Evolutionary conservation across 202 grass and related monocot species (phyloP), one percentile per base, ranked within the genome.

Genomic region (Brachypodium distachyon): DNA sequence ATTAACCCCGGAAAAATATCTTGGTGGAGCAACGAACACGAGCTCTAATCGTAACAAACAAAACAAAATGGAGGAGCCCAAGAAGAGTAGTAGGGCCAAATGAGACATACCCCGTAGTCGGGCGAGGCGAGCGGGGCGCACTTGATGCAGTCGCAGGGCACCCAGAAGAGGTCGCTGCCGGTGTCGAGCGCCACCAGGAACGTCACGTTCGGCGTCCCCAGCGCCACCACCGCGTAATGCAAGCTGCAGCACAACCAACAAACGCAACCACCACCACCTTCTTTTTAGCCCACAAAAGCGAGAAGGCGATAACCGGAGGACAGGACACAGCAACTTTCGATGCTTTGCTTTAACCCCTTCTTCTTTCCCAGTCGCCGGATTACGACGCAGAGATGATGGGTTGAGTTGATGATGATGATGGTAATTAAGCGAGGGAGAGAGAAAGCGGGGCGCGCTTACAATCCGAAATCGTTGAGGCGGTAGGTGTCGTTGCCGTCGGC

Each of bases 131-230:
- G 71, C 1, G 89, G 79, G 0, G 91, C 89, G 74, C 95, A 98
- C 47, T 72, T 54, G 68, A 68, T 9, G 82, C 94, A 97, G 65
- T 94, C 76, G 69, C 94, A 97, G 64, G 94, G 94, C 54, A 97
- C 90, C 94, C 90, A 97, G 73, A 97, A 87, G 28, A 97, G 86
- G 70, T 91, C 88, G 77, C 94, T 97, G 62, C 94, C 94, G 52
- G 94, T 93, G 83, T 93, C 94, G 67, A 97, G 81, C 46, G 94
- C 94, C 67, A 97, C 94, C 56, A 97, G 78, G 79, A 93, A 93
- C 33, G 86, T 91, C 88, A 91, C 70, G 33, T 93, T 97, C 77
- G 94, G 94, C 33, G 88, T 93, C 58, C 94, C 94, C 81, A 97
- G 67, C 81, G 82, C 78, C 72, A 93, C 81, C 69, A 69, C n/a